Evolutionary conservation across 78 protist genomes (phyloP).

Genomic region (Bigelowiella natans): DNA sequence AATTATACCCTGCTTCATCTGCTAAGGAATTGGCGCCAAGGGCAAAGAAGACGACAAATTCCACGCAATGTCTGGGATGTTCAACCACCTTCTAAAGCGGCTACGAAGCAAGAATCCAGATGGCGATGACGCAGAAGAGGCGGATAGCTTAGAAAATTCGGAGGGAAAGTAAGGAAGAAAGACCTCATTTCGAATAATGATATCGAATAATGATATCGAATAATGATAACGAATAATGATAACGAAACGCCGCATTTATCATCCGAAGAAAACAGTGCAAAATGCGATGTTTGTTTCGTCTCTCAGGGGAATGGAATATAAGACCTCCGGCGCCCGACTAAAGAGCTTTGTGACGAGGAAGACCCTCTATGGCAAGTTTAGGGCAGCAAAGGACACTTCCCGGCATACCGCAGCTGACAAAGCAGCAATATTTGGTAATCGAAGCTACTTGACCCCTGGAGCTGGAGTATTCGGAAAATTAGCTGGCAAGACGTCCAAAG

Average conservation of each 20-base stretch:
- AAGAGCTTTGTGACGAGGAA: not conserved
- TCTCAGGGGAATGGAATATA: not conserved
- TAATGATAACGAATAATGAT: no score
- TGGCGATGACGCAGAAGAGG: not conserved
- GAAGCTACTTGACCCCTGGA: no score
- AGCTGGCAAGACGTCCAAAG: no score
- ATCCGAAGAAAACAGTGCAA: no score
- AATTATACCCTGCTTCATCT: not conserved
- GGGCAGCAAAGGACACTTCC: no score
- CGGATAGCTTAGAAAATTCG: not conserved
- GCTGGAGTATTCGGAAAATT: no score
- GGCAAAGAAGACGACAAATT: not conserved
- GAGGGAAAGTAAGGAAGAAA: not conserved
- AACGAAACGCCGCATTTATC: no score
- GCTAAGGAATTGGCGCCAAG: not conserved
- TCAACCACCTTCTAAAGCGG: not conserved
- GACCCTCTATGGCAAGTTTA: not conserved
- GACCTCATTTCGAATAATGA: no score
- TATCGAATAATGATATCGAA: no score
- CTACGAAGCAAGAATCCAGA: not conserved
- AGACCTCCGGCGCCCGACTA: not conserved
- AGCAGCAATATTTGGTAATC: no score
- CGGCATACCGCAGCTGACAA: no score
- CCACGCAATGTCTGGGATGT: not conserved
- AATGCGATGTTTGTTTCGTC: no score